A percentile compares a stretch with the other conserved stretches of the same genome.
Conservation (phyloP, 73 alveolate genomes). For the Effrenium voratum region DNA sequence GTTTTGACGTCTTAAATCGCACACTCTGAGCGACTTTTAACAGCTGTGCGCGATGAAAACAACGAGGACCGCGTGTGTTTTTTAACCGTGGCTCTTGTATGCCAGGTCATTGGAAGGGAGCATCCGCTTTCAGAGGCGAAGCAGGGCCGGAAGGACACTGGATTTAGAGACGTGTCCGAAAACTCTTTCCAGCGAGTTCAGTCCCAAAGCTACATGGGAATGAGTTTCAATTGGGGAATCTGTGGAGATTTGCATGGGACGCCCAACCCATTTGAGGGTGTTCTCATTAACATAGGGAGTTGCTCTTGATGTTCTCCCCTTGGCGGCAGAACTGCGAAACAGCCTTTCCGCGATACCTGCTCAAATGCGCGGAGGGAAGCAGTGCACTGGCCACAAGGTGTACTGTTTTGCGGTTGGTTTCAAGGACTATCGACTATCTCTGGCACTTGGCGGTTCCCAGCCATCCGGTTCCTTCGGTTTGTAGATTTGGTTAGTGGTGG, state of each 20-base stretch:
- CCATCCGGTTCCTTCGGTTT: too few relatives aligned
- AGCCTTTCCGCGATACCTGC: not conserved
- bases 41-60: not conserved
- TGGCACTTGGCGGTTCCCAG: too few relatives aligned
- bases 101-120: constrained; percentile 68
- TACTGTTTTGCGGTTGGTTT: not conserved
- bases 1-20: not conserved
- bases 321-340: not conserved
- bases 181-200: not conserved
- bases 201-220: too few relatives aligned
- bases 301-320: not conserved
- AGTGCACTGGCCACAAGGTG: not conserved
- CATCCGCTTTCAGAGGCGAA: constrained; percentile 53
- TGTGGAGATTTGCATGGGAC: not conserved
- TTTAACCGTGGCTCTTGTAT: too few relatives aligned
- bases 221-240: not conserved
- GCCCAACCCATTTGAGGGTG: not conserved
- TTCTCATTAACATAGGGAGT: too few relatives aligned
- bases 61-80: not conserved
- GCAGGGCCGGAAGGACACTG: constrained; percentile 46
- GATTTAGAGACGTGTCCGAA: not conserved
- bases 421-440: too few relatives aligned
- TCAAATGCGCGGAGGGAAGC: too few relatives aligned
- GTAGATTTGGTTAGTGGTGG: too few relatives aligned
- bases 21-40: too few relatives aligned